A percentile compares a stretch with the other conserved stretches of the same genome.
Evolutionary conservation across 2,329 filamentous ascomycete species (phyloP).

Genomic region (Colletotrichum ledebouriae): DNA sequence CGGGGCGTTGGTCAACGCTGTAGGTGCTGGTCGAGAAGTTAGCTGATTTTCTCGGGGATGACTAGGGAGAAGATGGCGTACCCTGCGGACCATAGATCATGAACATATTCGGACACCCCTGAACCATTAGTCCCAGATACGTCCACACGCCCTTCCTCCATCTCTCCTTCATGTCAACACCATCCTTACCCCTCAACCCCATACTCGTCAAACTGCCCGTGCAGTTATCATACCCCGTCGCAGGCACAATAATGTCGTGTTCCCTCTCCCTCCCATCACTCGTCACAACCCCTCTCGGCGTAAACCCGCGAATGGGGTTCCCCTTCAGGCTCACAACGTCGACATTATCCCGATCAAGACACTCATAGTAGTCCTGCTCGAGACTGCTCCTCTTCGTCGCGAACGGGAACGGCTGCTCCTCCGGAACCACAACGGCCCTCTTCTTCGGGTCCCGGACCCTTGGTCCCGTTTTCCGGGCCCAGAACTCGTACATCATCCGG

Average conservation of each 20-base stretch:
- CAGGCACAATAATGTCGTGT: conserved; percentile 53
- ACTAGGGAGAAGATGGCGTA: neutral
- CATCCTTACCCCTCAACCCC: conserved; percentile 49
- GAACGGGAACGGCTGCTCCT: conserved; percentile 59
- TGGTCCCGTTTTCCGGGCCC: conserved; percentile 58
- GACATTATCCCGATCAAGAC: conserved; percentile 60
- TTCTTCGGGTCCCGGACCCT: conserved; percentile 60
- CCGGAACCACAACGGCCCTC: conserved; percentile 60
- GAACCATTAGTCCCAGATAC: conserved; percentile 45
- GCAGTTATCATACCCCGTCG: conserved; percentile 52
- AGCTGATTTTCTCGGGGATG: neutral
- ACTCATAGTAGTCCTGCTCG: conserved; percentile 64
- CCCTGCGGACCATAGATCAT: conserved; percentile 47
- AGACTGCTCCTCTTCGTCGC: conserved; percentile 61
- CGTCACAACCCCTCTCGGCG: conserved; percentile 54
- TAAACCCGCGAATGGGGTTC: conserved; percentile 57
- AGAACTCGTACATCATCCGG: conserved; percentile 61
- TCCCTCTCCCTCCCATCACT: conserved; percentile 53
- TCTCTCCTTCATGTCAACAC: conserved; percentile 48
- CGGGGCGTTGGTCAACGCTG: conserved; percentile 43
- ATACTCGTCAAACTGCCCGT: conserved; percentile 51
- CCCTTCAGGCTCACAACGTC: conserved; percentile 59
- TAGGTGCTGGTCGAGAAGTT: conserved; percentile 35
- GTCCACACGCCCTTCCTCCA: conserved; percentile 51
- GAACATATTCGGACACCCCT: conserved; percentile 45